Base-by-base conservation (phyloP, 768 basidiomycete species). In the Pleurotus sapidus region DNA sequence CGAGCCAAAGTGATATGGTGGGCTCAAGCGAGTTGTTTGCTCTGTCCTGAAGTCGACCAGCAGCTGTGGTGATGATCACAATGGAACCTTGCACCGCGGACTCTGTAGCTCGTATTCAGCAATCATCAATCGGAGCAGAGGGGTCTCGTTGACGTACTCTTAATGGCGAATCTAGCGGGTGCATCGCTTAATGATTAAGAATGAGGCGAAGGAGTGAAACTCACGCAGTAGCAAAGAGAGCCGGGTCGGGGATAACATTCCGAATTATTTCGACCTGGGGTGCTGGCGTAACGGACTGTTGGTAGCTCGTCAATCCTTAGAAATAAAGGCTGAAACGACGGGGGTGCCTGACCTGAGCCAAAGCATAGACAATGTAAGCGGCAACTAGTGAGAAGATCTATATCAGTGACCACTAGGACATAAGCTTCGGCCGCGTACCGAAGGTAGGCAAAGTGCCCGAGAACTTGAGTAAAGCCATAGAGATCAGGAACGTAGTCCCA, bases 31-130 rank as follows among this genome's bases (percentile, higher is more conserved):
- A 73, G 63, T 69, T 45, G 56, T 62, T 66, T 3, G 74, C 67
- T 53, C 66, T 60, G 61, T 75, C 76, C 61, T 77, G 76, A 11
- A 76, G 62, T 57, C 72, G 71, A 17, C 76, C 75, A 3, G 75
- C 74, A 0, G 72, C 75, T 15, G 70, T 74, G 7, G 75, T 75
- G 61, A 76, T 74, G 60, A 77, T 76, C 23, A 76, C 74, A 47
- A 75, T 73, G 27, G 71, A 73, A 6, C 71, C 75, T 60, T 77
- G 76, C 1, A 76, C 71, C 24, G 74, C 69, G 25, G 74, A 77
- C 63, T 77, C 75, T 76, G 61, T 5, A 30, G 17, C 11, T 9
- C 40, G 18, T 24, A 18, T 34, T 27, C 34, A 43, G 53, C n/a
- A 23, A 23, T 4, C 15, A 2, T 45, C 7, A n/a, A 45, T n/a